Percentiles rank a stretch among this genome's conserved stretches.
Evolutionary conservation across 192 early-diverging fungal genomes (phyloP).

Genomic region (Lobosporangium transversale): DNA sequence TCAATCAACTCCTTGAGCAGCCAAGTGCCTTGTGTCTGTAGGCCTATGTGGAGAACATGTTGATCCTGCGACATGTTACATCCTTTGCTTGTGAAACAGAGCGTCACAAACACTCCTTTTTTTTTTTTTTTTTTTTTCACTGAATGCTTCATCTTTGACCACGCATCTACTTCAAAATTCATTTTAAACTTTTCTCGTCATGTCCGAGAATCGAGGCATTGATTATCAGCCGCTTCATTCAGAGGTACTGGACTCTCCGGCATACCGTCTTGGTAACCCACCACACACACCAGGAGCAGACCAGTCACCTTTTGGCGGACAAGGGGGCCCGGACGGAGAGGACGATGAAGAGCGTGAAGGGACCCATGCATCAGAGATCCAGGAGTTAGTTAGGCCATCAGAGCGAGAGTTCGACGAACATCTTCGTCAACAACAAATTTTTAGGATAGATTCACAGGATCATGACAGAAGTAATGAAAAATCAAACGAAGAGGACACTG

Average conservation of each 20-base stretch:
- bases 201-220: constrained; percentile 36
- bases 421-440: neutral
- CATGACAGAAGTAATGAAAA: constrained; percentile 1
- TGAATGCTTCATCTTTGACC: no score
- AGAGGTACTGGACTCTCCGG: constrained; percentile 12
- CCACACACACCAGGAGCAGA: neutral
- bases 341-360: constrained; percentile 14
- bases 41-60: no score
- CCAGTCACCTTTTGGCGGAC: neutral
- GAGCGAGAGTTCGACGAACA: constrained; percentile 22
- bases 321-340: neutral
- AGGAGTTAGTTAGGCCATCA: constrained; percentile 23
- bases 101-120: no score
- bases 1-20: no score
- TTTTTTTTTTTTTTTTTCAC: no score
- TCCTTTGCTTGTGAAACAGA: no score
- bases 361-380: constrained; percentile 21
- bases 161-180: no score
- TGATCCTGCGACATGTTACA: no score
- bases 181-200: constrained; percentile 3
- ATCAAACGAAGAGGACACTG: constrained; percentile 15
- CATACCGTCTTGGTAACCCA: neutral
- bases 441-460: neutral
- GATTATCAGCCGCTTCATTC: constrained; percentile 35
- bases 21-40: no score